Evolutionary conservation across 495 filamentous ascomycete species (phyloP).

Genomic region (Penicillium macrosclerotiorum): DNA sequence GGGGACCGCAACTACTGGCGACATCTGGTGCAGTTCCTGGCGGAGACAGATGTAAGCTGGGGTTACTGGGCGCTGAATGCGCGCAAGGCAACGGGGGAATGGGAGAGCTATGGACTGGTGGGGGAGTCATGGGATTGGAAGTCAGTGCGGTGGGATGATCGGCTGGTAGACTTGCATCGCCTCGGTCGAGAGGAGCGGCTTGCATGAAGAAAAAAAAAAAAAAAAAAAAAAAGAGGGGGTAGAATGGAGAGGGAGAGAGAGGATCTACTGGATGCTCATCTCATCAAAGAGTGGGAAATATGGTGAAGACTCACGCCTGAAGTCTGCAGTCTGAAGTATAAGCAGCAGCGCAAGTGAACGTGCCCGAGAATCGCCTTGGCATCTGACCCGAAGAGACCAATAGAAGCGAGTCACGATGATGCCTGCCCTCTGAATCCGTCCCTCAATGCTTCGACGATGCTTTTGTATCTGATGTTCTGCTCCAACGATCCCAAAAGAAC

Average conservation of each 20-base stretch:
- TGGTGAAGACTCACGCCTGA: too few species aligned
- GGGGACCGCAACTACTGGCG: conserved; percentile 59
- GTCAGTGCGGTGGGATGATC: conserved; percentile 47
- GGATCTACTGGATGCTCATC: too few species aligned
- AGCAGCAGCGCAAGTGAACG: too few species aligned
- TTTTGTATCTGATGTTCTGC: too few species aligned
- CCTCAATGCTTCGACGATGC: too few species aligned
- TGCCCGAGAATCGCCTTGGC: too few species aligned
- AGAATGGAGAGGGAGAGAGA: neutral
- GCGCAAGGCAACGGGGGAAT: conserved; percentile 50
- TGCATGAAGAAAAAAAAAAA: neutral
- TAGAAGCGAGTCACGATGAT: too few species aligned
- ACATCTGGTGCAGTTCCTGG: conserved; percentile 54
- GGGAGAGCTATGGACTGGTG: conserved; percentile 54
- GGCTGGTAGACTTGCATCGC: conserved; percentile 53
- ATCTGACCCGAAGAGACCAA: too few species aligned
- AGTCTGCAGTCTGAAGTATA: too few species aligned
- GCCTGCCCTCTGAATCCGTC: too few species aligned
- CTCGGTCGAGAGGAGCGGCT: conserved; percentile 20
- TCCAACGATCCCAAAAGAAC: too few species aligned
- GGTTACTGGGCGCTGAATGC: conserved; percentile 66
- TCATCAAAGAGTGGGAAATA: too few species aligned
- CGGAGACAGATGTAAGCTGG: conserved; percentile 55
- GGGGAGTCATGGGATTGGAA: conserved; percentile 57
- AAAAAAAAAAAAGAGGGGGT: neutral